Evolutionary conservation across 495 filamentous ascomycete species (phyloP), one percentile per base, ranked within the genome.

Genomic region (Penicillium silybi): DNA sequence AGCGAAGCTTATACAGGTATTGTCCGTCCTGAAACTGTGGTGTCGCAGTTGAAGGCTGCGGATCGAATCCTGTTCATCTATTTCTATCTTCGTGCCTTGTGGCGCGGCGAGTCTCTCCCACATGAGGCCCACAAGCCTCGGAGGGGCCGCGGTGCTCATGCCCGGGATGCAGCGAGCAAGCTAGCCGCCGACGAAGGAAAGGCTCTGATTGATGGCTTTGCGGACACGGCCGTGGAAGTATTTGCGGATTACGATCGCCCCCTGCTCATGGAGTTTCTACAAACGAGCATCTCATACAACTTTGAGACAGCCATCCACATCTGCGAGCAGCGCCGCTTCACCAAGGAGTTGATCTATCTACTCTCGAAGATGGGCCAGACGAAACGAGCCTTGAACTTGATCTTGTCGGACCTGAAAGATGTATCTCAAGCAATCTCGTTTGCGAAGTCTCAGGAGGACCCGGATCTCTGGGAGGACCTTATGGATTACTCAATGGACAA

Each of bases 401-500:
- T 98, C 55, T 91, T 97, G 60, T 88, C 92, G 52, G 84, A 86
- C 8, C 77, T 98, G 6, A 82, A 82, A 49, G 91, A 97, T 59
- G 90, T 97, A 39, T 86, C 84, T 4, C 88, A 90, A 51, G 93
- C 93, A 41, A 97, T 98, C 54, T 79, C 86, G 7, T 98, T 97
- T 55, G 90, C 91, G 43, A 96, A 96, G 67, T 85, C 89, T 41
- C 91, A 96, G 64, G 81, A 91, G 51, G 92, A 97, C 52, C 82
- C 83, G 0, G 88, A 92, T 57, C 79, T 98, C 0, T 98, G 93
- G 93, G 86, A 95, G 54, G 93, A 98, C 60, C 79, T 98, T 9
- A 83, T 98, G 18, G 82, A 91, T 52, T 97, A 97, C 72, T 87
- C 83, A 19, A 97, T 98, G 95, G 89, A 96, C 67, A 95, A 95